Conservation (phyloP, 129 eudicot species). For the Silybum marianum region DNA sequence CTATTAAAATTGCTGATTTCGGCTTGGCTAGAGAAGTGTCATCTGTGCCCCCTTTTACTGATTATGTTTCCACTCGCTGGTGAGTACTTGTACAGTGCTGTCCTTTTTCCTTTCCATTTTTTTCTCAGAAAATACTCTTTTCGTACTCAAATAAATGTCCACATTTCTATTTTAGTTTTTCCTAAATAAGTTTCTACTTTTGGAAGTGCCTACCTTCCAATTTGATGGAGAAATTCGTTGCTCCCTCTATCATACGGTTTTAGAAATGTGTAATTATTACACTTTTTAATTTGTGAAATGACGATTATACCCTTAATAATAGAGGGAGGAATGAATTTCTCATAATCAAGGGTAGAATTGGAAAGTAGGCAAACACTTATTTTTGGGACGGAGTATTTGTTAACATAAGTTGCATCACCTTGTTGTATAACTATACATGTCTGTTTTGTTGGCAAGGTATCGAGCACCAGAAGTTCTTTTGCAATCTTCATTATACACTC, state of each 20-base stretch:
- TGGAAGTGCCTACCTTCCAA: neutral
- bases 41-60: constrained; percentile 90
- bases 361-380: neutral
- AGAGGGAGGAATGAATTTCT: too few species aligned
- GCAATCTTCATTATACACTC: constrained; percentile 74
- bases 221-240: neutral
- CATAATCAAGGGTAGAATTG: too few species aligned
- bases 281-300: too few species aligned
- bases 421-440: neutral
- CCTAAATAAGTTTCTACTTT: neutral
- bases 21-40: constrained; percentile 94
- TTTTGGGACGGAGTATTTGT: neutral
- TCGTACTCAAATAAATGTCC: neutral
- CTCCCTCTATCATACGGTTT: neutral
- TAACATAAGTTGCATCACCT: constrained; percentile 5
- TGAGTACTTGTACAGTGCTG: constrained; percentile 32
- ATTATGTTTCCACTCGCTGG: constrained; percentile 98
- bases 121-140: neutral
- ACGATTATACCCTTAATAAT: too few species aligned
- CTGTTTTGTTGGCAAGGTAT: constrained; percentile 53
- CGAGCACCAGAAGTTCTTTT: constrained; percentile 96
- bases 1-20: constrained; percentile 88
- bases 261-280: too few species aligned
- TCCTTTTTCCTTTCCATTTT: neutral
- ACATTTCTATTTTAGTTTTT: neutral